Conservation (phyloP, 2,329 filamentous ascomycete genomes). For the Colletotrichum destructivum region DNA sequence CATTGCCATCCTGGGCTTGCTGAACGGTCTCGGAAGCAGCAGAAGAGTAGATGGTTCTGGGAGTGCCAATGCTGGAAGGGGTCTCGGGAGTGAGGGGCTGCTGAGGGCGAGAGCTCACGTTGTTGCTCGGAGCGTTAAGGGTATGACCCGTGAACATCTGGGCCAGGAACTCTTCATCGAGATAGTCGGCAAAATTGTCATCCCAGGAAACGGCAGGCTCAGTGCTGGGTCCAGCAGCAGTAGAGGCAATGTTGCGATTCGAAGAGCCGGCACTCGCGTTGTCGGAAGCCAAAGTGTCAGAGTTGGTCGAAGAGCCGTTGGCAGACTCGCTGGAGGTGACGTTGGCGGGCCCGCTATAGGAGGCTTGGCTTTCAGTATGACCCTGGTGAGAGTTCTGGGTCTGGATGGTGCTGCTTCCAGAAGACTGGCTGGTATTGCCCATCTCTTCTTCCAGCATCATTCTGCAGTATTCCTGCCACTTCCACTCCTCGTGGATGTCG, state of each 20-base stretch:
- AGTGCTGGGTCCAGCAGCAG: background rate
- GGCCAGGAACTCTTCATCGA: background rate
- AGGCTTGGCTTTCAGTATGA: too few species aligned
- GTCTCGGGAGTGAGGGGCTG: background rate
- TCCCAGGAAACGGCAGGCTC: background rate
- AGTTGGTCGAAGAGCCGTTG: background rate
- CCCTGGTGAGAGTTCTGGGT: background rate
- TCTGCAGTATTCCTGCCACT: constrained; percentile 7
- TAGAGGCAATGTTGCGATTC: too few species aligned
- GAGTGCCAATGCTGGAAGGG: constrained; percentile 1
- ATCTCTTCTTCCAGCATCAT: background rate
- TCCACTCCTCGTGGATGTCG: constrained; percentile 20
- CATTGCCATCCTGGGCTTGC: background rate
- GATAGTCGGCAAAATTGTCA: background rate
- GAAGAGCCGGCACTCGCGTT: background rate
- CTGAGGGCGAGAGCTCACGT: background rate
- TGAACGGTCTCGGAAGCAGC: background rate
- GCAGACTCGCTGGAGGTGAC: background rate
- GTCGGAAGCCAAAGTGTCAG: background rate
- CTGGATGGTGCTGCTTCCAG: background rate
- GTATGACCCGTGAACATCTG: background rate
- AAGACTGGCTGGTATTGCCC: background rate
- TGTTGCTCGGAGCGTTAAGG: background rate
- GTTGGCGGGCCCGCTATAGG: background rate
- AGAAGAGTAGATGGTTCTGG: background rate